Conservation (phyloP, 306 rosid genomes). For the Quercus bicolor region DNA sequence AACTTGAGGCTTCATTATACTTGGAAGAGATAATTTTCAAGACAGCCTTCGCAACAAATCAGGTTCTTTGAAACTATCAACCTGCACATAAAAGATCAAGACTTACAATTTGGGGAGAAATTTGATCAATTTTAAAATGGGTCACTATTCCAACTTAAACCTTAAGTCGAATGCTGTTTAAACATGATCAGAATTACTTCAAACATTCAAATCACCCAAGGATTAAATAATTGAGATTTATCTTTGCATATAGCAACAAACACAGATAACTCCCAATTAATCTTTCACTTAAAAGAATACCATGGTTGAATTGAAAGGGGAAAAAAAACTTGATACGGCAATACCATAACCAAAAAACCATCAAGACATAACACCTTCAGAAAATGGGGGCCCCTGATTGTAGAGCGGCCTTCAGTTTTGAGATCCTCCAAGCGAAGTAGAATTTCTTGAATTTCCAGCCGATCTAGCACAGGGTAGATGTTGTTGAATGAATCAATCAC, state of each 20-base stretch:
- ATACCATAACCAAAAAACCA: not conserved
- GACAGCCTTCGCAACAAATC: conserved; percentile 43
- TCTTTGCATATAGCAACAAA: not conserved
- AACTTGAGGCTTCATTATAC: conserved; percentile 91
- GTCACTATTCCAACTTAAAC: not conserved
- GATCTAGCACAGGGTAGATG: conserved; percentile 64
- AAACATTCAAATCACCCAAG: not conserved
- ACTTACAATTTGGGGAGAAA: not conserved
- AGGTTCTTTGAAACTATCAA: conserved; percentile 50
- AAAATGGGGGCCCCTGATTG: conserved; percentile 75
- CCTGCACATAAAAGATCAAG: conserved; percentile 29
- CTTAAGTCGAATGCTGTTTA: not conserved
- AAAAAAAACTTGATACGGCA: no score
- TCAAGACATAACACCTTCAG: conserved; percentile 37
- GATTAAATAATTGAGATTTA: not conserved
- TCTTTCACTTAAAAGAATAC: not conserved
- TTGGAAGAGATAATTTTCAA: conserved; percentile 56
- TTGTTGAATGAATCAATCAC: conserved; percentile 66
- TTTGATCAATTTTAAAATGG: not conserved
- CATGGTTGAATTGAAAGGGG: not conserved
- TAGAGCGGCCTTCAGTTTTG: conserved; percentile 36
- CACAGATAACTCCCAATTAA: not conserved
- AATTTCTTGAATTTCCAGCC: conserved; percentile 70
- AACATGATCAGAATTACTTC: not conserved
- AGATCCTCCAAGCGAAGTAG: conserved; percentile 65